Base-by-base conservation (phyloP, 352 stramenopile genomes). In the Thraustochytrium striatum region DNA sequence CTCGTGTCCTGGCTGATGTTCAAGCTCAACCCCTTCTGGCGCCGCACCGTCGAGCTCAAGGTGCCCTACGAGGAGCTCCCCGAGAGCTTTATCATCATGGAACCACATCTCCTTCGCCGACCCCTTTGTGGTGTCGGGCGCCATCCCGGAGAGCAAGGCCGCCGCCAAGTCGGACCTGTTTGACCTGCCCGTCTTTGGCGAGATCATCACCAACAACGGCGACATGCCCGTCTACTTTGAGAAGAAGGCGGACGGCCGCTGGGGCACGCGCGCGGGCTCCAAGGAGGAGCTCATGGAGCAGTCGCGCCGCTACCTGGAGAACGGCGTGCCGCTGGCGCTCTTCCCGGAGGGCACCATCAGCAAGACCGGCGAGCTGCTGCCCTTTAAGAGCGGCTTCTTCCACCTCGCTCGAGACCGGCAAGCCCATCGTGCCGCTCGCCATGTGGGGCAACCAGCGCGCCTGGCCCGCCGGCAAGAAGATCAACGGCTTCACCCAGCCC, bases 21-120 rank as follows among this genome's bases (percentile, higher is more conserved):
- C 11, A 33, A 70, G 33, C 58, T 80, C 8, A 80, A 80, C 58
- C 70, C 70, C 28, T 80, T 80, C 70, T 80, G 70, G 70, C 39
- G 41, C 57, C 3, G 79, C 47, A 62, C 53, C 21, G 58, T 80
- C 33, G 5, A 52, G 2, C 25, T 33, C 2, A 33, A 59, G 8
- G 32, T 53, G 13, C 70, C 70, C 21, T 28, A 65, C 32, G 70
- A 61, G n/a, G 50, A 61, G 11, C 44, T 80, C 19, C 70, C 70
- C 21, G 3, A 28, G 16, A 32, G 32, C 30, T 52, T 21, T 33
- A 73, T 80, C 11, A 65, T 41, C 28, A 72, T 73, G 55, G 11
- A 80, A 80, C 58, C 70, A 80, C 28, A 57, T 80, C 32, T 41
- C 55, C 13, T 80, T 61, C 53, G 70, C 47, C 5, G 70, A 80